A percentile compares a stretch with the other conserved stretches of the same genome.
These are phyloP conservation scores for Tuber calosporum DNA, from an alignment of 495 filamentous ascomycete genomes.

Conservation along the genomic window DNA sequence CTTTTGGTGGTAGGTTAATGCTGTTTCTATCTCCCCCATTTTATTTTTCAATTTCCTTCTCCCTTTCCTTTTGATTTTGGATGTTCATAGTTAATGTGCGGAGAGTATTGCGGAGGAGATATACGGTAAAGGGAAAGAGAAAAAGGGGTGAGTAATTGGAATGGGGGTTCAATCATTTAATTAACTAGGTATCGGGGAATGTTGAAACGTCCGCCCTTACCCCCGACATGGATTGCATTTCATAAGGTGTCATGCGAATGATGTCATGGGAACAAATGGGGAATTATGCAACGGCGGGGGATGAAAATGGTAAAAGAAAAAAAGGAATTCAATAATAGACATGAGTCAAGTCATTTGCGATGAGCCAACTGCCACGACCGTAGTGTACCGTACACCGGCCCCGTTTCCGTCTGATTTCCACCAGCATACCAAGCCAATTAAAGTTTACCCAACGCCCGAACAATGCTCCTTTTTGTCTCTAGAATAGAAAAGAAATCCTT, in stretches of 20 bases:
- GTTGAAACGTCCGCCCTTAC: not conserved
- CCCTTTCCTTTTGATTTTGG: not conserved
- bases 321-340: not conserved
- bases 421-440: not conserved
- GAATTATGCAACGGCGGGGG: not conserved
- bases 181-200: no score
- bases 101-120: not conserved
- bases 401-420: not conserved
- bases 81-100: not conserved
- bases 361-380: not conserved
- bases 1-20: no score
- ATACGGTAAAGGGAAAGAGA: not conserved
- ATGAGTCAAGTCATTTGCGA: not conserved
- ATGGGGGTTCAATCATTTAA: not conserved
- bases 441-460: slow-evolving; percentile 4
- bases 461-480: slow-evolving; percentile 4
- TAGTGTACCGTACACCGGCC: not conserved
- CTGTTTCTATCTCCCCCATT: not conserved
- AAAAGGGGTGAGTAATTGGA: not conserved
- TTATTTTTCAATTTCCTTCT: not conserved
- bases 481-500: slow-evolving; percentile 6
- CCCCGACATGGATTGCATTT: not conserved
- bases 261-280: not conserved
- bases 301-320: not conserved
- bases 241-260: not conserved